Evolutionary conservation across 1,284 basidiomycete genomes (phyloP), one percentile per base, ranked within the genome.

Genomic region (Tilletia caries): DNA sequence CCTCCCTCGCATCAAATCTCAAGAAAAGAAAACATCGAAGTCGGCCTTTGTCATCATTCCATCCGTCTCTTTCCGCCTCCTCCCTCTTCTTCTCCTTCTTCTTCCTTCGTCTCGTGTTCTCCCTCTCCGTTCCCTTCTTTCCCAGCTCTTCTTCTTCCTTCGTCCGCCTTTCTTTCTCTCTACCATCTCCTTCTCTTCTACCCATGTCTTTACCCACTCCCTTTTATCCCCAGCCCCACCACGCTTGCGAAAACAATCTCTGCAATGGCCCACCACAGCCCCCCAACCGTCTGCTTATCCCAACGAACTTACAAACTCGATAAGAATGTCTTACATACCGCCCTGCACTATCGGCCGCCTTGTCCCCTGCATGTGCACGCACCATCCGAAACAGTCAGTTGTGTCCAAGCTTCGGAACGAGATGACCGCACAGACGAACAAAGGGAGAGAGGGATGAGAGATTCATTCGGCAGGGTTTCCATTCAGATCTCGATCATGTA

Each of bases 381-480:
- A n/a, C n/a, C n/a, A n/a, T n/a, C n/a, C n/a, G n/a, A n/a, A n/a
- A n/a, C n/a, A n/a, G n/a, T n/a, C n/a, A n/a, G n/a, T n/a, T n/a
- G n/a, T n/a, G n/a, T n/a, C n/a, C n/a, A n/a, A n/a, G n/a, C n/a
- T n/a, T n/a, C n/a, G n/a, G n/a, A n/a, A n/a, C n/a, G n/a, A n/a
- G n/a, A n/a, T n/a, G n/a, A n/a, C n/a, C n/a, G n/a, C n/a, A n/a
- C n/a, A n/a, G n/a, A n/a, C n/a, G n/a, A n/a, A 15, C 37, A 41
- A 41, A 62, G 32, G 32, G 58, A 62, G 18, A 13, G n/a, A 62
- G 58, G 15, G 23, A 62, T 13, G 37, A 62, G 58, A 62, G 58
- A n/a, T 62, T 41, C 37, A 41, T 41, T 41, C 10, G 37, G 37
- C 8, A 15, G 37, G 37, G 15, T n/a, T n/a, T 41, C 37, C 37